phyloP scores from a whole-genome alignment of 495 filamentous ascomycete genomes.

The Evernia prunastri region DNA sequence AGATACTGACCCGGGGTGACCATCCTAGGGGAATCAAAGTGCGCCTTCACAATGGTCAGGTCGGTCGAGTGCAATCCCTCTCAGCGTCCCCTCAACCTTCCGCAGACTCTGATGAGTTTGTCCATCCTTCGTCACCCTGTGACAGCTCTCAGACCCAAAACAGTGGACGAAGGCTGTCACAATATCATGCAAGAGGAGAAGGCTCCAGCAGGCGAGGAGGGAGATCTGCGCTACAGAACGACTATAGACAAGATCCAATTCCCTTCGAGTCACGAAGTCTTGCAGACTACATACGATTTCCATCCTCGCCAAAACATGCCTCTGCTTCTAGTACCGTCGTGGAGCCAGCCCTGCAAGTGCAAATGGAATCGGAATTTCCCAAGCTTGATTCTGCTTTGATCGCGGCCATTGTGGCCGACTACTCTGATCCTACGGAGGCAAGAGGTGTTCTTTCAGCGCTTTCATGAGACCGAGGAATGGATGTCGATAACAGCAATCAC shows the following conservation, averaged over 20 bases:
- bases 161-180: not conserved
- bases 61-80: conserved; percentile 58
- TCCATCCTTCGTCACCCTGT: not conserved
- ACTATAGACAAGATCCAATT: conserved; percentile 18
- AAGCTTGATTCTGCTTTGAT: conserved; percentile 21
- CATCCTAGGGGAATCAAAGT: conserved; percentile 77
- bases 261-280: conserved; percentile 19
- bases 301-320: not conserved
- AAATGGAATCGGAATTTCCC: conserved; percentile 19
- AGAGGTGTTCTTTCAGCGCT: conserved; percentile 12
- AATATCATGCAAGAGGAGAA: not conserved
- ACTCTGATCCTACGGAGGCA: conserved; percentile 11
- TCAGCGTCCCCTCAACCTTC: not conserved
- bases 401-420: conserved; percentile 23
- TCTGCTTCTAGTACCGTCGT: not conserved
- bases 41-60: conserved; percentile 55
- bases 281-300: conserved; percentile 16
- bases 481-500: not conserved
- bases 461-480: conserved; percentile 1
- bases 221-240: conserved; percentile 8
- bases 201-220: not conserved
- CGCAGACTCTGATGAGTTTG: not conserved
- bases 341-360: conserved; percentile 2
- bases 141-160: not conserved
- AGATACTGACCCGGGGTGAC: conserved; percentile 58